Evolutionary conservation across 1,284 basidiomycete genomes (phyloP).

Genomic region (Vanrija humicola): DNA sequence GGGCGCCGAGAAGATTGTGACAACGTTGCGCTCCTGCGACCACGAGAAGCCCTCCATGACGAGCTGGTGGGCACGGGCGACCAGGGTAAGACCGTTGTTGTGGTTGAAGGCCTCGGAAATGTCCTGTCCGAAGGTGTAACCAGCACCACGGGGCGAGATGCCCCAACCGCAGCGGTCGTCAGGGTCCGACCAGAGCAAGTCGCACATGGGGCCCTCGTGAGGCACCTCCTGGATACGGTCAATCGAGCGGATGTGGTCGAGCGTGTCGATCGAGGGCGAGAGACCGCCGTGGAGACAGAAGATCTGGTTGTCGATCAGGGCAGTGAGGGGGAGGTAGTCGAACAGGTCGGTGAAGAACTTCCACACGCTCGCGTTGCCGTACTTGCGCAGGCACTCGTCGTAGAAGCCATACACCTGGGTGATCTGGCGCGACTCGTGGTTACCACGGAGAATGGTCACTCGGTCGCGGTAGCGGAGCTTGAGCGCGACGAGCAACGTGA

Average conservation of each 20-base stretch:
- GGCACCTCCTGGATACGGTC: slow-evolving; percentile 99
- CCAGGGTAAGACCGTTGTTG: slow-evolving; percentile 96
- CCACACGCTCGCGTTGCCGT: slow-evolving; percentile 99
- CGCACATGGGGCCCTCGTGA: slow-evolving; percentile 99
- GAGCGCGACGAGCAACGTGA: slow-evolving; percentile 95
- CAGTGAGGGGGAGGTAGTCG: slow-evolving; percentile 94
- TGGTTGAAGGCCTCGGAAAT: slow-evolving; percentile 78
- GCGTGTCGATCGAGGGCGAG: slow-evolving; percentile 97
- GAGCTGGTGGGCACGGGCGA: slow-evolving; percentile 91
- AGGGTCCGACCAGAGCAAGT: slow-evolving; percentile 97
- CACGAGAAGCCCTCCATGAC: slow-evolving; percentile 95
- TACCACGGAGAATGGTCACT: slow-evolving; percentile 95
- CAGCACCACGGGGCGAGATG: slow-evolving; percentile 96
- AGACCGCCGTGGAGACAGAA: slow-evolving; percentile 99
- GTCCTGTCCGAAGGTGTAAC: slow-evolving; percentile 99
- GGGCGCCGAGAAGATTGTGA: slow-evolving; percentile 98
- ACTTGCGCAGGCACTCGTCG: slow-evolving; percentile 98
- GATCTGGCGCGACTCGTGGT: slow-evolving; percentile 99
- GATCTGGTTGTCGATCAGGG: slow-evolving; percentile 98
- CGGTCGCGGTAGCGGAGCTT: slow-evolving; percentile 98
- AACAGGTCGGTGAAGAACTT: slow-evolving; percentile 99
- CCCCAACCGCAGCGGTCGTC: slow-evolving; percentile 99
- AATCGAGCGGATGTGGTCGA: slow-evolving; percentile 97
- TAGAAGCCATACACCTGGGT: slow-evolving; percentile 99
- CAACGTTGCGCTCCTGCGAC: slow-evolving; percentile 99